These are phyloP conservation scores for Cutaneotrichosporon daszewskae DNA, from an alignment of 1,284 basidiomycete genomes.

Conservation along the genomic window DNA sequence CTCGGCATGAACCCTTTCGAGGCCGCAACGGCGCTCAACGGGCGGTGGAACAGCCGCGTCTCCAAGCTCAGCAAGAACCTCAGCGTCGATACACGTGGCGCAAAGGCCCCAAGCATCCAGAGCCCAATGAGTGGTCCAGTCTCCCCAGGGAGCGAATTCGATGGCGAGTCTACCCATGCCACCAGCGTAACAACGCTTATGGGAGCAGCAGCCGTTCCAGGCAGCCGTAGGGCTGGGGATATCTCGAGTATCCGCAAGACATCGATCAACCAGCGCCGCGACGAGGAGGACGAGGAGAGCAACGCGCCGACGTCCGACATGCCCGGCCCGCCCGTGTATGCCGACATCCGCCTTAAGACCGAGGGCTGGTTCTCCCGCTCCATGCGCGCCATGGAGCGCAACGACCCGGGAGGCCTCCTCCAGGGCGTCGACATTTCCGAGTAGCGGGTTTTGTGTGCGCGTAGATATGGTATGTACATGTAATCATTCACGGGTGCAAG, in stretches of 20 bases:
- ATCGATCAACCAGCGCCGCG: conserved; percentile 4
- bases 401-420: conserved; percentile 23
- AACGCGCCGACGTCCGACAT: conserved; percentile 5
- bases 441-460: conserved; percentile 7
- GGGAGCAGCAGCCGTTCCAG: conserved; percentile 9
- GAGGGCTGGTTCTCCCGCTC: conserved; percentile 38
- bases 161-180: conserved; percentile 10
- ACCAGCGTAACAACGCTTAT: conserved; percentile 13
- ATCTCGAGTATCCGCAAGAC: conserved; percentile 16
- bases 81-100: conserved; percentile 16
- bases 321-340: conserved; percentile 32
- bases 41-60: conserved; percentile 17
- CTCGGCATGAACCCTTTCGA: conserved; percentile 16
- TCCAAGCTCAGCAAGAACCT: conserved; percentile 18
- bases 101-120: conserved; percentile 1
- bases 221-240: conserved; percentile 1
- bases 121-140: background rate
- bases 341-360: conserved; percentile 29
- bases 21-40: conserved; percentile 8
- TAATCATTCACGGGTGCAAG: too few species aligned
- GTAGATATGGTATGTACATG: too few species aligned
- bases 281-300: conserved; percentile 4
- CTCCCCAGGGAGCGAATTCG: conserved; percentile 13
- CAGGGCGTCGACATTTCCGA: conserved; percentile 18
- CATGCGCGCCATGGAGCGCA: conserved; percentile 33